Conservation (phyloP, 768 basidiomycete genomes). For the Amanita molliuscula region DNA sequence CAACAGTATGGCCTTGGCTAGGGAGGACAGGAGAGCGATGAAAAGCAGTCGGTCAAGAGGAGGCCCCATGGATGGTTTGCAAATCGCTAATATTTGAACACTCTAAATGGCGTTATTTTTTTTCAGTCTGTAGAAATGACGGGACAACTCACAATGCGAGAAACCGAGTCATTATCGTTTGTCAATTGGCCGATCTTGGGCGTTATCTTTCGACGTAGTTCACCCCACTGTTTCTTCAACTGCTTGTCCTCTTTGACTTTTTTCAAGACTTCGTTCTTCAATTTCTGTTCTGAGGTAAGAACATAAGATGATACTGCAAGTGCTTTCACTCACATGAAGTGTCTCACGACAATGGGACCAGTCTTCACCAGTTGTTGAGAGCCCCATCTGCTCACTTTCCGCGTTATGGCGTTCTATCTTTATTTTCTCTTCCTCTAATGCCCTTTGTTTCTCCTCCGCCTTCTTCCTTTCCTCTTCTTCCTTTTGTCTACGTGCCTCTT, state of each 20-base stretch:
- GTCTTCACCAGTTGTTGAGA: conserved; percentile 50
- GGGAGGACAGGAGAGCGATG: conserved; percentile 71
- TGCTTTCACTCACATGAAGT: conserved; percentile 35
- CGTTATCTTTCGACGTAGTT: conserved; percentile 66
- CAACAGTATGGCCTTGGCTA: conserved; percentile 77
- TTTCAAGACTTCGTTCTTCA: conserved; percentile 59
- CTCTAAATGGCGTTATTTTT: conserved; percentile 17
- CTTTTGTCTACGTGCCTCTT: conserved; percentile 29
- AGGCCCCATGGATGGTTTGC: conserved; percentile 18
- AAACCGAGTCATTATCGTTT: conserved; percentile 50
- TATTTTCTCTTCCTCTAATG: conserved; percentile 15
- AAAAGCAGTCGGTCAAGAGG: conserved; percentile 40
- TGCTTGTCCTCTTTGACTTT: conserved; percentile 48
- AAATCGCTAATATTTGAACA: conserved; percentile 26
- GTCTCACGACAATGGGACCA: conserved; percentile 48
- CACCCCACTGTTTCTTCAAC: conserved; percentile 53
- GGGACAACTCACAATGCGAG: conserved; percentile 44
- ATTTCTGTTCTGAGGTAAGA: conserved; percentile 24
- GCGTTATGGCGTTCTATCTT: conserved; percentile 25
- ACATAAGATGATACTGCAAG: conserved; percentile 5
- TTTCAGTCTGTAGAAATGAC: background rate
- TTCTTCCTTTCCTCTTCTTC: conserved; percentile 25
- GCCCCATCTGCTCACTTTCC: conserved; percentile 34
- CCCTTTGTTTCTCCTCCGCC: conserved; percentile 22
- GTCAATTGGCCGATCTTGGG: conserved; percentile 86